A percentile compares a stretch with the other conserved stretches of the same genome.
These are phyloP conservation scores for Colletotrichum sp. DNA, from an alignment of 2,329 filamentous ascomycete genomes.

Conservation along the genomic window DNA sequence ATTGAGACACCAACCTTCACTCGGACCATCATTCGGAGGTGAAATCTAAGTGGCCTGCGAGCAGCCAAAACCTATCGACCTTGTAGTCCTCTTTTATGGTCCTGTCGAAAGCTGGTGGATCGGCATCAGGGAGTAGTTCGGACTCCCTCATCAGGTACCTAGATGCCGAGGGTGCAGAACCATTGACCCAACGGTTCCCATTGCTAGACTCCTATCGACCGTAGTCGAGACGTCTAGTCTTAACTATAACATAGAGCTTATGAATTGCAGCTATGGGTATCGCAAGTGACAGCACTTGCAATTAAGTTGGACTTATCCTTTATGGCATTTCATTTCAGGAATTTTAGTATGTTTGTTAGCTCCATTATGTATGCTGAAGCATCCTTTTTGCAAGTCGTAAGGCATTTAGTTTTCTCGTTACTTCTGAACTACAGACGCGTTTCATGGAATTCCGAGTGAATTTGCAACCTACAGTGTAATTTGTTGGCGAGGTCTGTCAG, in stretches of 20 bases:
- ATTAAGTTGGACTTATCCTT: background rate
- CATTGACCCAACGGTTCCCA: background rate
- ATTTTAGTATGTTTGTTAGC: background rate
- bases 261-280: background rate
- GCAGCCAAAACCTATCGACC: background rate
- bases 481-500: background rate
- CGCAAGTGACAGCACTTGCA: background rate
- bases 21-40: background rate
- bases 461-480: background rate
- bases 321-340: background rate
- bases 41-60: background rate
- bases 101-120: background rate
- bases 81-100: background rate
- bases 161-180: background rate
- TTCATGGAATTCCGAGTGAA: background rate
- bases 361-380: background rate
- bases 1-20: background rate
- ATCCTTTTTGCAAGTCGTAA: background rate
- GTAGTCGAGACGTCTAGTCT: background rate
- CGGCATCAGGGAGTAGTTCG: background rate
- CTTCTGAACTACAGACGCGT: accelerated
- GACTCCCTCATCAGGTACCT: background rate
- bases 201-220: background rate
- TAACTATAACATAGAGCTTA: background rate
- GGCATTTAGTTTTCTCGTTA: background rate